Evolutionary conservation across 2,329 filamentous ascomycete species (phyloP).

Genomic region (Proliferodiscus dingleyae): DNA sequence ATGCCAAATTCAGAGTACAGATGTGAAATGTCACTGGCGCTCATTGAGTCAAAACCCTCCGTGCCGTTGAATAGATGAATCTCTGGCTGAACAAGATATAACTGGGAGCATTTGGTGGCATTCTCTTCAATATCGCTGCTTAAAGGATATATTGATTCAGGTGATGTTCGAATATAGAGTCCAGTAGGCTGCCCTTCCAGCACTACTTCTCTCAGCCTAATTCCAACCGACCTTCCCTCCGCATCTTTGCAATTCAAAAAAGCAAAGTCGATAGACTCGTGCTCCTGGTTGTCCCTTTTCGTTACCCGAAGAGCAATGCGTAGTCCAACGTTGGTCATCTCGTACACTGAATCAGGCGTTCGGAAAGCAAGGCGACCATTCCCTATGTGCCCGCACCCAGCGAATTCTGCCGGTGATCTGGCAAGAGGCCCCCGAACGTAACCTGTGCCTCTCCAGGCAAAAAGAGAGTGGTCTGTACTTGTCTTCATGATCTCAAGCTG

Average conservation of each 20-base stretch:
- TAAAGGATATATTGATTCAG: neutral
- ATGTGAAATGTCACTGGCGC: neutral
- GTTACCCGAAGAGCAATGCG: neutral
- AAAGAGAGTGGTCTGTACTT: neutral
- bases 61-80: neutral
- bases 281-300: neutral
- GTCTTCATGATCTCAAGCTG: conserved; percentile 26
- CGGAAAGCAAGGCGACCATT: neutral
- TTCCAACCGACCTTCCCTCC: neutral
- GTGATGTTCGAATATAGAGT: neutral
- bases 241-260: neutral
- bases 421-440: neutral
- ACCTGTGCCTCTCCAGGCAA: neutral
- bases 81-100: neutral
- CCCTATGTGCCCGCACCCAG: neutral
- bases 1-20: neutral
- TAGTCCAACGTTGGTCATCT: neutral
- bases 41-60: neutral
- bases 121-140: neutral
- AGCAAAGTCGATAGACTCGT: neutral
- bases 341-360: neutral
- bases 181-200: neutral
- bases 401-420: neutral
- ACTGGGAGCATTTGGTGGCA: neutral
- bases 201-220: neutral